Percentiles rank a stretch among this genome's conserved stretches.
Conservation (phyloP, 2,329 filamentous ascomycete genomes). For the Microsporum ferrugineum region DNA sequence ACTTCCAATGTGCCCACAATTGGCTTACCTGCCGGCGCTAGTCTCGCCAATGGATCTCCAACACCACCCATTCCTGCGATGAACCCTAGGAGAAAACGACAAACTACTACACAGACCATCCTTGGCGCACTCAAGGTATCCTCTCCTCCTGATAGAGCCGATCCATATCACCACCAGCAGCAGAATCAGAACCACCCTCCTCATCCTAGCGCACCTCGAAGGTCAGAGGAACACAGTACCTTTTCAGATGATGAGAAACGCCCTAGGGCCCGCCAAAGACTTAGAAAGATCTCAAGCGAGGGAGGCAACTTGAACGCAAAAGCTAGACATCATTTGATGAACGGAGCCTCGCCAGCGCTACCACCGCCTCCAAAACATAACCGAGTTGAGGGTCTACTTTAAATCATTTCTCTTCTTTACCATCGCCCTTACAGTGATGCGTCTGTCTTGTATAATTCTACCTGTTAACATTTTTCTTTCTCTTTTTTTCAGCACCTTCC, state of each 20-base stretch:
- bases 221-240: slow-evolving; percentile 29
- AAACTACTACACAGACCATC: slow-evolving; percentile 33
- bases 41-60: slow-evolving; percentile 40
- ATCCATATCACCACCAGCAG: slow-evolving; percentile 18
- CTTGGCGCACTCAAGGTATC: slow-evolving; percentile 27
- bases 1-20: slow-evolving; percentile 50
- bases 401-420: slow-evolving; percentile 9
- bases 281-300: slow-evolving; percentile 42
- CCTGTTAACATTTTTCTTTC: background rate
- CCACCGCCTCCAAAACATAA: slow-evolving; percentile 22
- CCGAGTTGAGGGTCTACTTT: slow-evolving; percentile 31
- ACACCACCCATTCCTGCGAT: slow-evolving; percentile 47
- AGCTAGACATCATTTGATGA: slow-evolving; percentile 32
- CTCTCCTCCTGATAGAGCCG: slow-evolving; percentile 22
- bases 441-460: background rate
- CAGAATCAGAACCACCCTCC: slow-evolving; percentile 5
- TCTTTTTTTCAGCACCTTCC: background rate
- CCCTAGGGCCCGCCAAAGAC: slow-evolving; percentile 26
- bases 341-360: slow-evolving; percentile 21
- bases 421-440: background rate
- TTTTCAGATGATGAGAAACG: slow-evolving; percentile 34
- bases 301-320: slow-evolving; percentile 38
- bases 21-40: slow-evolving; percentile 45
- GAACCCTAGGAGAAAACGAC: slow-evolving; percentile 48
- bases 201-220: background rate